A percentile compares a stretch with the other conserved stretches of the same genome.
phyloP scores from a whole-genome alignment of 1,284 basidiomycete species.

The Pseudozyma sp. region DNA sequence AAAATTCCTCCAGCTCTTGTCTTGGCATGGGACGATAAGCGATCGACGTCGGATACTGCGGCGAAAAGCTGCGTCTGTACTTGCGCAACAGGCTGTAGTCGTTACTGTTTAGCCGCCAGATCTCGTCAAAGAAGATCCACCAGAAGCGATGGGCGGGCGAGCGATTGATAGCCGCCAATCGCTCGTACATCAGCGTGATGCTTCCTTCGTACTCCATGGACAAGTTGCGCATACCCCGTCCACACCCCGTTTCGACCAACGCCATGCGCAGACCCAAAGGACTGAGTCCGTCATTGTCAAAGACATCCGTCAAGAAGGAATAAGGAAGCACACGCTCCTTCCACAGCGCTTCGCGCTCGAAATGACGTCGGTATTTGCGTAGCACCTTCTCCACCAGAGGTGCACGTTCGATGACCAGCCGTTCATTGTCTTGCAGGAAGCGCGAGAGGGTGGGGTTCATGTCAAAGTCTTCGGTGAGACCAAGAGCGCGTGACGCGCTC shows the following conservation, averaged over 20 bases:
- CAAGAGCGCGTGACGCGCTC: constrained; percentile 74
- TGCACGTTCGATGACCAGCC: constrained; percentile 72
- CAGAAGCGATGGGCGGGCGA: constrained; percentile 79
- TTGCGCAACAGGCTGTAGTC: constrained; percentile 74
- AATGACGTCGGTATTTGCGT: constrained; percentile 74
- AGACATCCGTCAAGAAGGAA: constrained; percentile 76
- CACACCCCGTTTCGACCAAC: constrained; percentile 72
- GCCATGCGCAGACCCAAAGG: constrained; percentile 70
- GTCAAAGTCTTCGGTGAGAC: constrained; percentile 78
- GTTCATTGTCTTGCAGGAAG: constrained; percentile 77
- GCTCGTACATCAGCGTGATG: constrained; percentile 75
- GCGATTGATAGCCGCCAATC: constrained; percentile 73
- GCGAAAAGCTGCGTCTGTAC: constrained; percentile 77
- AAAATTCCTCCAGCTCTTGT: constrained; percentile 76
- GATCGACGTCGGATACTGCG: constrained; percentile 79
- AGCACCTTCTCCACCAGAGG: constrained; percentile 73
- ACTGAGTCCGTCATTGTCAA: constrained; percentile 49
- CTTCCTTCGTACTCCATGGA: constrained; percentile 73
- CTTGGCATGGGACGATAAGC: constrained; percentile 81
- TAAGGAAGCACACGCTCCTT: constrained; percentile 77
- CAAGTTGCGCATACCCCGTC: constrained; percentile 74
- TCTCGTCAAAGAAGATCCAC: constrained; percentile 82
- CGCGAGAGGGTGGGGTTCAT: constrained; percentile 76
- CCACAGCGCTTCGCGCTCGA: constrained; percentile 72
- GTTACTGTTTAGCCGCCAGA: constrained; percentile 51